These are phyloP conservation scores for Tilletia horrida DNA, from an alignment of 1,284 basidiomycete genomes.

Conservation along the genomic window DNA sequence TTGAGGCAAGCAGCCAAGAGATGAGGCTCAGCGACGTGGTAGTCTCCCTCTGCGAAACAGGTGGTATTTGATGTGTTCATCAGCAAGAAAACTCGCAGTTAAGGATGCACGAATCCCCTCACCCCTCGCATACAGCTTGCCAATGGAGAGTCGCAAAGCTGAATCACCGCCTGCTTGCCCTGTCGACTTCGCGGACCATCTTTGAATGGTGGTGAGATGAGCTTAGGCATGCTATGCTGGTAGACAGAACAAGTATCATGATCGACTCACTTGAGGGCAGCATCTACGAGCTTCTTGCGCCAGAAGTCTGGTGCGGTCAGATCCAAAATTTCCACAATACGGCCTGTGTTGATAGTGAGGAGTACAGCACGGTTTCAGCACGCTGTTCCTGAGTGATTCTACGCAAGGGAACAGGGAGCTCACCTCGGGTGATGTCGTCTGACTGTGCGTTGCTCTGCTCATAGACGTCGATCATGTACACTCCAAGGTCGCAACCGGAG, in stretches of 20 bases:
- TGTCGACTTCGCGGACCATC: constrained; percentile 35
- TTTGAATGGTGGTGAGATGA: not conserved
- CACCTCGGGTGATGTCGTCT: constrained; percentile 32
- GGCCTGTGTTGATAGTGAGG: constrained; percentile 22
- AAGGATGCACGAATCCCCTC: not conserved
- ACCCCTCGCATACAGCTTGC: constrained; percentile 25
- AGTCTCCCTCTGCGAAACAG: not conserved
- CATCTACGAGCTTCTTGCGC: constrained; percentile 49
- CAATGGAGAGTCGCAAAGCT: constrained; percentile 39
- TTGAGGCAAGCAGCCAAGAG: not conserved
- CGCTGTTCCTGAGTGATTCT: not conserved
- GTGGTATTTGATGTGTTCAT: not conserved
- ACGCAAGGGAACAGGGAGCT: not conserved
- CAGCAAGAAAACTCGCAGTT: not conserved
- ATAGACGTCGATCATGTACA: constrained; percentile 53
- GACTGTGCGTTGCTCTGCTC: constrained; percentile 29
- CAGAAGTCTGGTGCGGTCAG: constrained; percentile 46
- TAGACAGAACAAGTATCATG: not conserved
- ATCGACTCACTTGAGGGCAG: constrained; percentile 44
- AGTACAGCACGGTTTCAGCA: constrained; percentile 14
- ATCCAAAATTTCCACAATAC: constrained; percentile 36
- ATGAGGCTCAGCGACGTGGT: constrained; percentile 12
- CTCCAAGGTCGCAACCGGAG: constrained; percentile 50
- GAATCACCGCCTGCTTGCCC: constrained; percentile 40
- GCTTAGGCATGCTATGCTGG: too few relatives aligned